phyloP scores from a whole-genome alignment of 768 basidiomycete species.

The Lenzites betulinus region DNA sequence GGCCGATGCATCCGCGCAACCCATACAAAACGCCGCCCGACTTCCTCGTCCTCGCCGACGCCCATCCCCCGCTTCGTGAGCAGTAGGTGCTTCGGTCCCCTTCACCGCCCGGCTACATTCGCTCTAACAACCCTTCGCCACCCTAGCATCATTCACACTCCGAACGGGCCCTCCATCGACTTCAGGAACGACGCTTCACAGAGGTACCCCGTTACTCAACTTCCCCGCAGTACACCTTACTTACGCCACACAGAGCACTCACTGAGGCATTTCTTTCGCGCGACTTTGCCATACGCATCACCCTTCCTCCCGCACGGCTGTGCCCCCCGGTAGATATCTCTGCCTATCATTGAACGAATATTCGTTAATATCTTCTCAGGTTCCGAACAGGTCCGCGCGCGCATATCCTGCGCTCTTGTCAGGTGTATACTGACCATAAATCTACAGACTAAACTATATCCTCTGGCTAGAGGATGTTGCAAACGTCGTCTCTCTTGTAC shows the following conservation, averaged over 20 bases:
- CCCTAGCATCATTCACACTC: slow-evolving; percentile 29
- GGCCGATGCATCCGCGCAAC: slow-evolving; percentile 54
- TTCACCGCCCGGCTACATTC: not conserved
- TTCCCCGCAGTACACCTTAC: not conserved
- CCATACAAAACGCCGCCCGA: slow-evolving; percentile 52
- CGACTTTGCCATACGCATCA: slow-evolving; percentile 68
- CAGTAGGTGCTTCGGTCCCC: slow-evolving; percentile 44
- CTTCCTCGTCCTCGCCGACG: slow-evolving; percentile 58
- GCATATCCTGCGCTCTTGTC: not conserved
- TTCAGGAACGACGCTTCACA: slow-evolving; percentile 75
- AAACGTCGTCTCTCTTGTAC: slow-evolving; percentile 29
- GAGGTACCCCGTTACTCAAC: slow-evolving; percentile 46
- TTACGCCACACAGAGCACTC: slow-evolving; percentile 52
- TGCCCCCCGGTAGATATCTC: slow-evolving; percentile 72
- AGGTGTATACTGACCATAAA: not conserved
- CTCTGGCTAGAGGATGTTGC: slow-evolving; percentile 82
- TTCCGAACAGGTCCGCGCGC: slow-evolving; percentile 63
- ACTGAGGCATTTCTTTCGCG: slow-evolving; percentile 76
- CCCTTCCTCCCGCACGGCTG: slow-evolving; percentile 68
- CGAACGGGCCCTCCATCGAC: slow-evolving; percentile 54
- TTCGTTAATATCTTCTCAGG: slow-evolving; percentile 40
- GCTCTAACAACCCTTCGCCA: not conserved
- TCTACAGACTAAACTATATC: slow-evolving; percentile 81
- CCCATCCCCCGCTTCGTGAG: slow-evolving; percentile 55
- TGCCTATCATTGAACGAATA: not conserved